Evolutionary conservation across 2,329 filamentous ascomycete species (phyloP), one percentile per base, ranked within the genome.

Genomic region (Rhynchosporium agropyri): DNA sequence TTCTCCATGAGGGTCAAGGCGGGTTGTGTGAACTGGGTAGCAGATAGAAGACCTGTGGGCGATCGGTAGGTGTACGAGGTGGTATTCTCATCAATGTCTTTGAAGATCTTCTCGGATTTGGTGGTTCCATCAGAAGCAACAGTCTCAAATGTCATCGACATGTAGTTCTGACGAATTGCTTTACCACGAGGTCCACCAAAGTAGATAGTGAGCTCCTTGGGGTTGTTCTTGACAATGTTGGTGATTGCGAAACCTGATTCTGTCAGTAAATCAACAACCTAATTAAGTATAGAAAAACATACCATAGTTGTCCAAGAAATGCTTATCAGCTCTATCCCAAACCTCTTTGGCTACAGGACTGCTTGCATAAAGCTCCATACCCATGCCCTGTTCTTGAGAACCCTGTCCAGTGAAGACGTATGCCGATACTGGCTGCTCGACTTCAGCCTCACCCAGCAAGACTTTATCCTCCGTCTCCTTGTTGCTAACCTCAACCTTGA

Each of bases 81-180:
- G 2, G 94, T 98, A 75, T 84, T 89, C 79, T 98, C 95, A 73
- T 89, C 86, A 72, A 99, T 93, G 73, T 96, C 93, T 82, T 99
- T 98, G 85, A 99, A 99, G 75, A 99, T 99, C 80, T 94, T 96
- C 83, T 99, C 95, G 0, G 95, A 97, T 79, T 97, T 98, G 81
- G 97, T 92, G 42, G 86, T 86, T 31, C 95, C 95, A 76, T 99
- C 95, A 1, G 91, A 81, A 63, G 89, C 90, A 59, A 99, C 92
- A n/a, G 94, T 96, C 81, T 99, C 95, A 78, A 98, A 99, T 54
- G 94, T 98, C 95, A 99, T 99, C 64, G 94, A 89, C 90, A 98
- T 98, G 83, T 99, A 99, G 79, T 99, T 99, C 75, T 97, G 90
- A 67, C 95, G 92, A 71, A 99, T 99, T 58, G 92, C 92, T 81